Conservation (phyloP, 106 monocot species). For the Phalaenopsis aphrodite region DNA sequence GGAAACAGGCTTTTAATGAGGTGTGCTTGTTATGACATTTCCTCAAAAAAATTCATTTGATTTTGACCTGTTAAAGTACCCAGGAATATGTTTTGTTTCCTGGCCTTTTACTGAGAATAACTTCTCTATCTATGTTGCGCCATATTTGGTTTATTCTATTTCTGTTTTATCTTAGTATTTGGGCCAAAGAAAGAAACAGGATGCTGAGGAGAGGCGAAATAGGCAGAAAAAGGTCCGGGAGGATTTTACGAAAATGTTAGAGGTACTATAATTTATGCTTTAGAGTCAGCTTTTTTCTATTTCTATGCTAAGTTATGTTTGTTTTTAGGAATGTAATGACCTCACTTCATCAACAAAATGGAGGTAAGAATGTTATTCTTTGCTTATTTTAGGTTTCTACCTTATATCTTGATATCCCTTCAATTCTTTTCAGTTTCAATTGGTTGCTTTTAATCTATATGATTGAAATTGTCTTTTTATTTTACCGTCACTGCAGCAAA, state of each 20-base stretch:
- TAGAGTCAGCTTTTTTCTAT: not conserved
- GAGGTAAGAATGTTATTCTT: conserved; percentile 36
- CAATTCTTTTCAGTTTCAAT: not conserved
- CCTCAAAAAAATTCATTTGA: not conserved
- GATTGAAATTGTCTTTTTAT: not conserved
- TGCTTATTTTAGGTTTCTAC: not conserved
- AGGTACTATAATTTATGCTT: conserved; percentile 33
- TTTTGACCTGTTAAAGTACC: not conserved
- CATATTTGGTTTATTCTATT: not conserved
- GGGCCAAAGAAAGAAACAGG: conserved; percentile 88
- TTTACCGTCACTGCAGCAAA: conserved; percentile 47
- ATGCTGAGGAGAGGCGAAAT: conserved; percentile 76
- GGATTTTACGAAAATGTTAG: conserved; percentile 88
- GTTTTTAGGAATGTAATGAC: conserved; percentile 68
- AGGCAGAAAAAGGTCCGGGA: conserved; percentile 91
- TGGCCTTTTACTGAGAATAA: not conserved
- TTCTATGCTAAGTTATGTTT: not conserved
- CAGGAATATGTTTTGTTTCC: not conserved
- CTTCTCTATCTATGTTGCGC: not conserved
- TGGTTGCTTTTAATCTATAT: not conserved
- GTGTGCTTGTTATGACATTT: conserved; percentile 18
- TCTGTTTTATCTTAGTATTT: conserved; percentile 51
- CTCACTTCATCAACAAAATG: conserved; percentile 72
- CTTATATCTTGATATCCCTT: not conserved
- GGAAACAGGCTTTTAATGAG: conserved; percentile 99